Evolutionary conservation across 2,329 filamentous ascomycete species (phyloP), one percentile per base, ranked within the genome.

Genomic region (Alternaria tenuissima): DNA sequence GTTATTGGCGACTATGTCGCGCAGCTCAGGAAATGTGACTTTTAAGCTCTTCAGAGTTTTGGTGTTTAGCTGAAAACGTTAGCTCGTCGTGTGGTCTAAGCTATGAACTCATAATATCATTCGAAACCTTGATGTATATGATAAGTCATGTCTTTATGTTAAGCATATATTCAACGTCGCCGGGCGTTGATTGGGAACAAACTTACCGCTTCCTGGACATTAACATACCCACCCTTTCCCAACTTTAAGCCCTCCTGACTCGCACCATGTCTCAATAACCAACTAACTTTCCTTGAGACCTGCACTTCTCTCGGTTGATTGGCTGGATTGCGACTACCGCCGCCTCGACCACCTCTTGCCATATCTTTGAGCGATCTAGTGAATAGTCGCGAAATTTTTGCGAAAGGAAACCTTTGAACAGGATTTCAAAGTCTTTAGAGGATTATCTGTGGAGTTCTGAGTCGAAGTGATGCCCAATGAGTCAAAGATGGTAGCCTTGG

Each of bases 1-100:
- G 74, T 93, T 96, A 49, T 86, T 86, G 14, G 82, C 79, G 12
- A 97, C 93, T 16, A 90, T 85, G 9, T 84, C 77, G 55, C 86
- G 83, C 64, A 99, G 84, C 67, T 97, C 94, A 3, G 84, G 80
- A 58, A 97, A 86, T 0, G 90, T 91, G n/a, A 91, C 86, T 62
- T 91, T 84, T 9, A 96, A 83, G 4, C 86, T 87, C 64, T 86
- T 87, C 55, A 97, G 79, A 44, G 84, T 85, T 52, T 82, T 82
- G 76, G 86, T 88, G 70, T 80, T 79, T 36, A 90, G 81, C 83
- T 87, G 63, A 18, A 8, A 16, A 20, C 51, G 53, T 66, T 24
- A 67, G 58, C 26, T 38, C 28, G 1, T 39, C 3, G 14, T 5
- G 7, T 34, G 30, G 5, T n/a, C 11, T 16, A 3, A 5, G 2